phyloP scores from a whole-genome alignment of 805 yeast species.

The Zygoascus biomembranicola region DNA sequence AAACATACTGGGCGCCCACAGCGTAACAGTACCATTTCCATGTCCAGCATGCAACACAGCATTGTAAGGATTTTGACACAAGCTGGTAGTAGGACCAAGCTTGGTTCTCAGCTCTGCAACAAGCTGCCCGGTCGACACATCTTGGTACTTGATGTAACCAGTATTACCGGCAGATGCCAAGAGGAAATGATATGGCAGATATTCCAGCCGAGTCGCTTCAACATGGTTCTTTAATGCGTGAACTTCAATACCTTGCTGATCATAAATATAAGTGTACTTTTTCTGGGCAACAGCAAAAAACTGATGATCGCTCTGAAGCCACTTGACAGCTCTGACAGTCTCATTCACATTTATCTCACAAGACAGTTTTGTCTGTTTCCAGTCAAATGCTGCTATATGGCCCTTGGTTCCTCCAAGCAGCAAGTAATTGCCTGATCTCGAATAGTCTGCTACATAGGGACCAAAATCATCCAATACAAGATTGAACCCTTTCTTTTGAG shows the following conservation, averaged over 20 bases:
- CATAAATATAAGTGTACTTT: constrained; percentile 87
- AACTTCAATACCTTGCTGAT: constrained; percentile 81
- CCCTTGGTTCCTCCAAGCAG: constrained; percentile 87
- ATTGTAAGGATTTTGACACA: constrained; percentile 92
- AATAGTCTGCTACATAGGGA: constrained; percentile 74
- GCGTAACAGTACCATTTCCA: constrained; percentile 80
- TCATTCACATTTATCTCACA: constrained; percentile 83
- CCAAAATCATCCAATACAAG: constrained; percentile 71
- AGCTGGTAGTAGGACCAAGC: constrained; percentile 80
- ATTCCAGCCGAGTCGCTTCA: constrained; percentile 75
- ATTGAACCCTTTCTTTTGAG: constrained; percentile 66
- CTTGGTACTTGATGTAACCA: constrained; percentile 86
- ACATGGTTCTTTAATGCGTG: constrained; percentile 88
- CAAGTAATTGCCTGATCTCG: constrained; percentile 80
- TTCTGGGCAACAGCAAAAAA: constrained; percentile 96
- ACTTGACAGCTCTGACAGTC: constrained; percentile 84
- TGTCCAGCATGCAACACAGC: constrained; percentile 94
- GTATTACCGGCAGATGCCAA: constrained; percentile 84
- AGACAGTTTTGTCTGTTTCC: constrained; percentile 78
- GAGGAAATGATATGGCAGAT: constrained; percentile 86
- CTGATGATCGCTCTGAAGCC: constrained; percentile 76
- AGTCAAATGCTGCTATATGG: constrained; percentile 91
- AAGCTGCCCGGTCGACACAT: constrained; percentile 83
- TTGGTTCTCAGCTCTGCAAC: constrained; percentile 81
- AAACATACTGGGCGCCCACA: constrained; percentile 89